Base-by-base conservation (phyloP, 495 filamentous ascomycete genomes). In the Penicillium cinerascens region DNA sequence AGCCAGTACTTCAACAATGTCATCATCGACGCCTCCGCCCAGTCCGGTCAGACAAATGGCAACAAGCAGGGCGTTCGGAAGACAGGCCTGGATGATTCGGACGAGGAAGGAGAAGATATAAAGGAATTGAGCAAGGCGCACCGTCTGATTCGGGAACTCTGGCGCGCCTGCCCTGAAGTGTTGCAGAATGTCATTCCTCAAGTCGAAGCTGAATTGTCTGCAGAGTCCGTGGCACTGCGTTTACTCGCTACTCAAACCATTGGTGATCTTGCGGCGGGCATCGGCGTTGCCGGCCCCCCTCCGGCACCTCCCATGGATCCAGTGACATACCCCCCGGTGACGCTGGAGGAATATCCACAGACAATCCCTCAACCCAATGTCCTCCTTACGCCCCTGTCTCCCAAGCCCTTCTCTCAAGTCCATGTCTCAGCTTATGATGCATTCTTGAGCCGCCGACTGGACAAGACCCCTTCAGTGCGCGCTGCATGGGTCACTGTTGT, bases 1-100 rank as follows among this genome's bases (percentile, higher is more conserved):
- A 91, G 90, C 56, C 91, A 95, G 63, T 99, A 97, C 64, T 99
- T 99, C 70, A 93, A 91, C 67, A 90, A 96, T 51, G 89, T 97
- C 20, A 92, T 99, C 47, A 82, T 96, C 41, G 89, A 96, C 59
- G 86, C 88, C 11, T 90, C 92, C 0, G 78, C 82, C 2, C 61
- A 66, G 1, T 67, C 64, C 6, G 59, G 51, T 27, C 47, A 58
- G 47, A 45, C 66, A 13, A 73, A 78, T 17, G 66, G 68, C 4
- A 56, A 62, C 70, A 86, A 77, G 73, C 73, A 60, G 25, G 63
- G 61, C 25, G 61, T 72, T 44, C 69, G 74, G 45, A 78, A 71
- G 58, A 65, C 70, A 13, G 78, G 77, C 38, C 78, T 82, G 7
- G 88, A 87, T 47, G 87, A 87, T 18, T 81, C 79, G 7, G 90